A percentile compares a stretch with the other conserved stretches of the same genome.
These are phyloP conservation scores for Aureobasidium pullulans DNA, from an alignment of 2,329 filamentous ascomycete species.

Conservation along the genomic window DNA sequence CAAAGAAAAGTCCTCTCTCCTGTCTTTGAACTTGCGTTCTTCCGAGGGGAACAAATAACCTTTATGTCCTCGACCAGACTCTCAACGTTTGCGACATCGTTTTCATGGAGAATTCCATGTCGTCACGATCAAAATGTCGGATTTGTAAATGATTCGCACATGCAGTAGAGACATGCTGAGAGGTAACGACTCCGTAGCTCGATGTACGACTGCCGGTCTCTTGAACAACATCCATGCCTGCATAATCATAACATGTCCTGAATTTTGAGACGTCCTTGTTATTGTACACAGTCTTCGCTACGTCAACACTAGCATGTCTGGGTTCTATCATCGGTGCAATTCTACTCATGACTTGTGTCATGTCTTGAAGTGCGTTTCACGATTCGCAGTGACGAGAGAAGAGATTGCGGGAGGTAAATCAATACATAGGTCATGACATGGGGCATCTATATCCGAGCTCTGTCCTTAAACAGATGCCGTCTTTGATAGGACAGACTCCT, in stretches of 20 bases:
- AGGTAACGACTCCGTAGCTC: slow-evolving; percentile 1
- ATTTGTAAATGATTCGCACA: background rate
- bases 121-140: background rate
- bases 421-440: background rate
- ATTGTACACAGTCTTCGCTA: background rate
- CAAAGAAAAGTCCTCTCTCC: background rate
- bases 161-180: background rate
- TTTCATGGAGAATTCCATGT: background rate
- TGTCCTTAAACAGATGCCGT: background rate
- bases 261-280: background rate
- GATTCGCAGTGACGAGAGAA: background rate
- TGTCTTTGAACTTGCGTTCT: background rate
- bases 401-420: slow-evolving; percentile 1
- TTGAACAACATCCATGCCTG: background rate
- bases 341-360: slow-evolving; percentile 1
- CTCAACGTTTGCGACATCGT: background rate
- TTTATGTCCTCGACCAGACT: background rate
- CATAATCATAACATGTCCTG: background rate
- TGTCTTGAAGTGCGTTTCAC: background rate
- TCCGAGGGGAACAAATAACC: background rate
- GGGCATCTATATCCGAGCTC: background rate
- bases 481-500: background rate
- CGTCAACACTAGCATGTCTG: background rate
- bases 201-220: background rate
- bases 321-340: background rate